These are phyloP conservation scores for Suaeda aralocaspica DNA, from an alignment of 148 eudicot species.

Conservation along the genomic window DNA sequence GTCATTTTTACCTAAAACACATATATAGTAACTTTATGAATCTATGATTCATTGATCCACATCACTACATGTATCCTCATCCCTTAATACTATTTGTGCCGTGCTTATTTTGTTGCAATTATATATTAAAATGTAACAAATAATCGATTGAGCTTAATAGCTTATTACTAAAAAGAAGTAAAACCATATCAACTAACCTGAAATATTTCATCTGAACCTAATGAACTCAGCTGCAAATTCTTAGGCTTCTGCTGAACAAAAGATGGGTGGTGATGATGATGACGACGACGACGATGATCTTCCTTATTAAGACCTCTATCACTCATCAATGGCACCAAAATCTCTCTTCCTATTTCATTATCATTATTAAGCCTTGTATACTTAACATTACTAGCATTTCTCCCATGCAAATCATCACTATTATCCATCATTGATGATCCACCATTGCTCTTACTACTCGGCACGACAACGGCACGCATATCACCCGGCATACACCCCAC, in stretches of 20 bases:
- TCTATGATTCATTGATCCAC: too few species aligned
- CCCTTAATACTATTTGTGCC: too few species aligned
- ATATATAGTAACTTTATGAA: too few species aligned
- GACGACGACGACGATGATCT: conserved; percentile 5
- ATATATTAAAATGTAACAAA: too few species aligned
- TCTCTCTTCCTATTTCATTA: conserved; percentile 5
- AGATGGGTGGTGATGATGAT: not conserved
- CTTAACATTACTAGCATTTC: not conserved
- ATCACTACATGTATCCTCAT: too few species aligned
- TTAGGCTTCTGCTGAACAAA: conserved; percentile 12
- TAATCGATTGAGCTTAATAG: too few species aligned
- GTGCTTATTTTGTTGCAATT: too few species aligned
- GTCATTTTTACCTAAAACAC: too few species aligned
- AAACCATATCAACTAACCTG: conserved; percentile 31
- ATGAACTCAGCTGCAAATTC: conserved; percentile 4
- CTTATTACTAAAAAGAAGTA: not conserved
- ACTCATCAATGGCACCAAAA: conserved; percentile 17
- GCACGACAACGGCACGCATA: conserved; percentile 39
- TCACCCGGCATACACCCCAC: conserved; percentile 36
- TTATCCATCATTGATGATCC: not conserved
- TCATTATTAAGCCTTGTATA: conserved; percentile 9
- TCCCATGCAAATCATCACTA: not conserved
- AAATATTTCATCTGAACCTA: conserved; percentile 22
- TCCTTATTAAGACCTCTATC: conserved; percentile 10
- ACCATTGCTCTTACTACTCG: not conserved